Conservation (phyloP, 148 eudicot species). For the Tetragonia tetragonoides region DNA sequence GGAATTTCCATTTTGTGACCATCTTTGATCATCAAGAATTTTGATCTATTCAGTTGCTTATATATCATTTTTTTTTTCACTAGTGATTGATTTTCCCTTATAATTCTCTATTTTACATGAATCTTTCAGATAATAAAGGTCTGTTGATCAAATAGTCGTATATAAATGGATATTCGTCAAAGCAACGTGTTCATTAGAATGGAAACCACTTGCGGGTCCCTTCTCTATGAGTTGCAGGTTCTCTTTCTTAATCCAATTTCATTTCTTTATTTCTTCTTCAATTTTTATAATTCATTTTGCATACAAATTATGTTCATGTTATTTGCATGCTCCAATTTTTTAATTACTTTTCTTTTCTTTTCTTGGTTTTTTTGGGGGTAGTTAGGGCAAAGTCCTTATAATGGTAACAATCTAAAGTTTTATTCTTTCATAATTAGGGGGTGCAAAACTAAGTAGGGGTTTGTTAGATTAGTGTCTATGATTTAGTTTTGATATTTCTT, state of each 20-base stretch:
- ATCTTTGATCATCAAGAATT: background rate
- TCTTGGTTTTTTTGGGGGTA: too few species aligned
- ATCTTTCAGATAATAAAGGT: conserved; percentile 1
- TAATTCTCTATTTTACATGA: background rate
- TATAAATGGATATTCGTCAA: conserved; percentile 28
- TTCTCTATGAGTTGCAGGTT: conserved; percentile 71
- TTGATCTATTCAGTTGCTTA: background rate
- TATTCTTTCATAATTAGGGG: too few species aligned
- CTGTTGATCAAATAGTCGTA: background rate
- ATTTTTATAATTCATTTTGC: background rate
- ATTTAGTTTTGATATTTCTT: too few species aligned
- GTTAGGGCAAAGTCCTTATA: too few species aligned
- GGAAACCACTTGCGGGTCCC: conserved; percentile 62
- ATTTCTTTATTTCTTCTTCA: background rate
- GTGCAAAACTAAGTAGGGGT: too few species aligned
- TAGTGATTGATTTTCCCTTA: background rate
- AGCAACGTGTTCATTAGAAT: conserved; percentile 37
- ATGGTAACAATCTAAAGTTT: too few species aligned
- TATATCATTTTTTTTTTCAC: background rate
- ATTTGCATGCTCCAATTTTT: background rate
- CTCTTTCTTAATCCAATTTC: background rate
- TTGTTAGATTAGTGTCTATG: too few species aligned
- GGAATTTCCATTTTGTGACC: background rate
- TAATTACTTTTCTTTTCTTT: too few species aligned
- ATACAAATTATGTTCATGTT: background rate